Evolutionary conservation across 257 asterid species (phyloP).

Genomic region (Solanum boliviense): DNA sequence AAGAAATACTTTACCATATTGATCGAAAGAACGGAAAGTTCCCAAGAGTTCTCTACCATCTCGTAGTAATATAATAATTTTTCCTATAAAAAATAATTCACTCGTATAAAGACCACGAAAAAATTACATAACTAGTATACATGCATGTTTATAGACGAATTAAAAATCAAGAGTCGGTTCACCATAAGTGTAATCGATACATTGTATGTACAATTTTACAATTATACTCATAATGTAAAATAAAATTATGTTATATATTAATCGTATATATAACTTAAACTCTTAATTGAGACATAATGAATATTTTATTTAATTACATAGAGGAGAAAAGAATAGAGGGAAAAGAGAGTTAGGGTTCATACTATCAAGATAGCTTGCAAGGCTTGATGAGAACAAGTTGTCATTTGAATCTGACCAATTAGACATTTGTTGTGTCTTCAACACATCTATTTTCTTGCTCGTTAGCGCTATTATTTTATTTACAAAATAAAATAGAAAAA

Average conservation of each 20-base stretch:
- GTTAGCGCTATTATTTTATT: neutral
- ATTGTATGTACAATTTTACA: neutral
- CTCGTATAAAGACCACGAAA: neutral
- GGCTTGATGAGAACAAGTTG: conserved; percentile 14
- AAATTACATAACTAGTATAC: neutral
- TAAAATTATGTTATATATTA: neutral
- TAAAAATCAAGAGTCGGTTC: neutral
- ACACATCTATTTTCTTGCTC: neutral
- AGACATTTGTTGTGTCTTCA: neutral
- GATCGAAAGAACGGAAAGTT: conserved; percentile 20
- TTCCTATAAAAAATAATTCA: neutral
- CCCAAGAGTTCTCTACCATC: conserved; percentile 14
- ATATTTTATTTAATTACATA: neutral
- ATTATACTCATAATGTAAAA: neutral
- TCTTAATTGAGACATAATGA: neutral
- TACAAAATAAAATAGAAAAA: neutral
- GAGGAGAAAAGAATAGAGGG: neutral
- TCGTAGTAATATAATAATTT: conserved; percentile 1
- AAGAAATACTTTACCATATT: neutral
- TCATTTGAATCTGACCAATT: neutral
- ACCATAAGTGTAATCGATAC: neutral
- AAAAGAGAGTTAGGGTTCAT: neutral
- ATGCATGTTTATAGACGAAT: neutral
- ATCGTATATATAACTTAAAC: neutral
- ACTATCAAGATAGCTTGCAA: conserved; percentile 27